These are phyloP conservation scores for Globisporangium spiculum DNA, from an alignment of 352 stramenopile genomes.

Conservation along the genomic window DNA sequence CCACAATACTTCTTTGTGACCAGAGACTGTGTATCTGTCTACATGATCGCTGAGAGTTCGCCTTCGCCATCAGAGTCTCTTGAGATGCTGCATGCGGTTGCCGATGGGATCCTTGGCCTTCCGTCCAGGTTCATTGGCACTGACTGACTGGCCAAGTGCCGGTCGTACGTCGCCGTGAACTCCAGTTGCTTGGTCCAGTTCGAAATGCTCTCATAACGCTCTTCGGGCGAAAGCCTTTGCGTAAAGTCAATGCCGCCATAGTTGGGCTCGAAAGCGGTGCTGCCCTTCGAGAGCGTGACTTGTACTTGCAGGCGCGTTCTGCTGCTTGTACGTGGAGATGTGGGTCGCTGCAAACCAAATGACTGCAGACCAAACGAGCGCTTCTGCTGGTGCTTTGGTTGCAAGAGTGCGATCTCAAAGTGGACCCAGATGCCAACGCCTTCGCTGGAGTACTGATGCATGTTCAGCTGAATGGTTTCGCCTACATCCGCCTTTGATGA, in stretches of 20 bases:
- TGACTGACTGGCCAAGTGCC: background rate
- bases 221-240: background rate
- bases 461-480: background rate
- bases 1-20: too few species aligned
- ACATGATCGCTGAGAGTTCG: slow-evolving; percentile 2
- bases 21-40: background rate
- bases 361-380: background rate
- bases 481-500: background rate
- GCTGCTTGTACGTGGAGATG: background rate
- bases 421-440: background rate
- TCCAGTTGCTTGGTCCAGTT: background rate
- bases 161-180: slow-evolving; percentile 6
- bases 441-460: background rate
- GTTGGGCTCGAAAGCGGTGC: background rate
- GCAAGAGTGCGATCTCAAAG: background rate
- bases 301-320: slow-evolving; percentile 8
- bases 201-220: background rate
- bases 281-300: background rate
- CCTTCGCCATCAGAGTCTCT: background rate
- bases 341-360: background rate
- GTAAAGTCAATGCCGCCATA: background rate
- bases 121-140: background rate
- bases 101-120: background rate
- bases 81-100: slow-evolving; percentile 2
- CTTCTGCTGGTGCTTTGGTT: background rate